Evolutionary conservation across 1,284 basidiomycete species (phyloP).

Genomic region (Schizophyllum amplum): DNA sequence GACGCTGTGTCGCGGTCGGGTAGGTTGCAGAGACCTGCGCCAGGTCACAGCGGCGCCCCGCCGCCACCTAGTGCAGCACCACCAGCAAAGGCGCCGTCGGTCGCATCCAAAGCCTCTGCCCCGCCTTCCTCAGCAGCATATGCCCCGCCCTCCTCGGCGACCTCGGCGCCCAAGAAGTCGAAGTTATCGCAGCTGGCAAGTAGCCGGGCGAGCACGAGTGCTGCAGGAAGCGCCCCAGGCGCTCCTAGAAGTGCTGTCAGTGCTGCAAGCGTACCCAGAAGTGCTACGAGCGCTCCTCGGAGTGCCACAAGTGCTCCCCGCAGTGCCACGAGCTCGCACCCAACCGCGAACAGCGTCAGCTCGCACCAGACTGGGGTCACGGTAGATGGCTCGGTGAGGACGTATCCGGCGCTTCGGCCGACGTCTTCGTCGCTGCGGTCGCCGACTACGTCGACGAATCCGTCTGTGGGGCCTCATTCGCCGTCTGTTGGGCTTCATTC

Average conservation of each 20-base stretch:
- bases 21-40: too few relatives aligned
- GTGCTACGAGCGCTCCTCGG: not conserved
- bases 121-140: too few relatives aligned
- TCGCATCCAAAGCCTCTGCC: not conserved
- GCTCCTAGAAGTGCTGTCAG: not conserved
- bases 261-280: not conserved
- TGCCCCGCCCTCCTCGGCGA: conserved; percentile 5
- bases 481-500: too few relatives aligned
- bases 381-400: conserved; percentile 49
- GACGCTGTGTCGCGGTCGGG: too few relatives aligned
- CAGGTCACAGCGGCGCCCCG: too few relatives aligned
- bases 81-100: not conserved
- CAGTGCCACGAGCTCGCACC: not conserved
- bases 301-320: not conserved
- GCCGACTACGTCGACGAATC: conserved; percentile 14
- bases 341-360: conserved; percentile 33
- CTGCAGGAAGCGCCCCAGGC: too few relatives aligned
- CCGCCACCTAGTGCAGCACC: too few relatives aligned
- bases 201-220: conserved; percentile 37
- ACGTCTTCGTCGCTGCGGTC: conserved; percentile 42
- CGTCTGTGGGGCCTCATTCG: not conserved
- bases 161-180: conserved; percentile 35
- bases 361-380: conserved; percentile 41
- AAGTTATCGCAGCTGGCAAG: conserved; percentile 58
- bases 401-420: conserved; percentile 60